phyloP scores from a whole-genome alignment of 2,329 filamentous ascomycete genomes.

The Alternaria sp. region DNA sequence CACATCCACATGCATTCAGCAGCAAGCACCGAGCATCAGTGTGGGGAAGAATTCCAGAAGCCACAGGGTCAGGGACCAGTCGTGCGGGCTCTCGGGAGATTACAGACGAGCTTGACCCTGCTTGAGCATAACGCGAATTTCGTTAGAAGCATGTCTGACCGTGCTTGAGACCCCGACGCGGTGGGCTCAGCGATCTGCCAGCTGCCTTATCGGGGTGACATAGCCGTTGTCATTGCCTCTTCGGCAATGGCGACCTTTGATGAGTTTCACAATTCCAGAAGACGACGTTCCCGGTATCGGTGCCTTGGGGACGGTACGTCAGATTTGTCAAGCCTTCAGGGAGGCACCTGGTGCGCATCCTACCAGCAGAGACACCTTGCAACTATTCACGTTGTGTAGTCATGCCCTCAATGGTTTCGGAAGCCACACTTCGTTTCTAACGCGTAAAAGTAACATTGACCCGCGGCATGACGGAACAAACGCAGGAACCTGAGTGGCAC shows the following conservation, averaged over 20 bases:
- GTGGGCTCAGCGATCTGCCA: conserved; percentile 28
- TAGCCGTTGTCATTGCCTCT: conserved; percentile 30
- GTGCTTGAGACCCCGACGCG: conserved; percentile 34
- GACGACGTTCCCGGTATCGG: conserved; percentile 14
- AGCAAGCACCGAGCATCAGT: conserved; percentile 31
- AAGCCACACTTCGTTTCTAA: conserved; percentile 6
- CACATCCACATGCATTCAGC: conserved; percentile 23
- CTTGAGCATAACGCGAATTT: conserved; percentile 42
- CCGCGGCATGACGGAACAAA: conserved; percentile 16
- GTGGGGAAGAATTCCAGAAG: conserved; percentile 43
- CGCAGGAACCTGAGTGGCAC: conserved; percentile 18
- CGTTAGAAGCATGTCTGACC: conserved; percentile 29
- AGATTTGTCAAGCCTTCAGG: conserved; percentile 22
- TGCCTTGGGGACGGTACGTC: conserved; percentile 20
- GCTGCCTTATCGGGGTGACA: conserved; percentile 37
- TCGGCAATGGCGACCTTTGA: conserved; percentile 33
- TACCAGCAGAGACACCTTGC: background rate
- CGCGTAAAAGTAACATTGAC: conserved; percentile 16
- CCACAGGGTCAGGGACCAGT: conserved; percentile 40
- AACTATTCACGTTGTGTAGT: conserved; percentile 21
- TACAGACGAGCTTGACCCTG: conserved; percentile 31
- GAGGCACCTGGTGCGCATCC: conserved; percentile 2
- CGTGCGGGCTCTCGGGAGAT: conserved; percentile 38
- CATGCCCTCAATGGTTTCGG: conserved; percentile 15
- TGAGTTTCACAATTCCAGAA: conserved; percentile 32